phyloP scores from a whole-genome alignment of 2,329 filamentous ascomycete species.

The Grosmannia clavigera region DNA sequence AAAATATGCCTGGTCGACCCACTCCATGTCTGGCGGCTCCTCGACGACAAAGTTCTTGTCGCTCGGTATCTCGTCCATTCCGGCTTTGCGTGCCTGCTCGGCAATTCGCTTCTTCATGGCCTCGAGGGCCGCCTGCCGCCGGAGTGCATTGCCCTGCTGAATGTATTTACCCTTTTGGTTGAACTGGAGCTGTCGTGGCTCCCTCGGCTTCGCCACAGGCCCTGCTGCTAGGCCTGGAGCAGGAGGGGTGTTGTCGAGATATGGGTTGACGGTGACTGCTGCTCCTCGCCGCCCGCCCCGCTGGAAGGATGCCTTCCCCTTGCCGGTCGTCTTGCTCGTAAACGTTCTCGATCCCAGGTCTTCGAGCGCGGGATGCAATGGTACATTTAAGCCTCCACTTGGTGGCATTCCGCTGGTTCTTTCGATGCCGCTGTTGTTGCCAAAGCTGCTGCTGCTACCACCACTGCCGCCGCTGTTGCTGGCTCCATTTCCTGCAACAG shows the following conservation, averaged over 20 bases:
- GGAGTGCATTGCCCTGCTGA: slow-evolving; percentile 77
- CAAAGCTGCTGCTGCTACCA: slow-evolving; percentile 41
- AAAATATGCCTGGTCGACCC: slow-evolving; percentile 84
- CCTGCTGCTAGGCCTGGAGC: slow-evolving; percentile 41
- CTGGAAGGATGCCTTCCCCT: background rate
- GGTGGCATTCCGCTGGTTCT: slow-evolving; percentile 9
- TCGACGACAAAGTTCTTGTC: slow-evolving; percentile 85
- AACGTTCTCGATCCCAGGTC: slow-evolving; percentile 37
- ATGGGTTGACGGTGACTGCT: slow-evolving; percentile 48
- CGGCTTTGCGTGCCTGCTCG: slow-evolving; percentile 74
- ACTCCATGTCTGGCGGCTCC: slow-evolving; percentile 77
- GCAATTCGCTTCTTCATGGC: slow-evolving; percentile 92
- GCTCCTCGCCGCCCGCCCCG: slow-evolving; percentile 1
- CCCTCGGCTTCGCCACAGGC: slow-evolving; percentile 45
- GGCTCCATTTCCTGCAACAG: slow-evolving; percentile 29
- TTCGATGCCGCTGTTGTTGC: slow-evolving; percentile 24
- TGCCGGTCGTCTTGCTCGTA: slow-evolving; percentile 24
- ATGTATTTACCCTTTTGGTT: slow-evolving; percentile 97
- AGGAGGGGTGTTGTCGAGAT: slow-evolving; percentile 62
- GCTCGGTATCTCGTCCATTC: slow-evolving; percentile 81
- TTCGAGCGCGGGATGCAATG: slow-evolving; percentile 64
- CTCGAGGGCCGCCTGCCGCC: slow-evolving; percentile 79
- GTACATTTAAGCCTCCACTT: slow-evolving; percentile 57
- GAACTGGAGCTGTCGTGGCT: slow-evolving; percentile 70
- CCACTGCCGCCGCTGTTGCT: slow-evolving; percentile 7